Conservation (phyloP, 2,329 filamentous ascomycete genomes). For the Cercospora sp. region DNA sequence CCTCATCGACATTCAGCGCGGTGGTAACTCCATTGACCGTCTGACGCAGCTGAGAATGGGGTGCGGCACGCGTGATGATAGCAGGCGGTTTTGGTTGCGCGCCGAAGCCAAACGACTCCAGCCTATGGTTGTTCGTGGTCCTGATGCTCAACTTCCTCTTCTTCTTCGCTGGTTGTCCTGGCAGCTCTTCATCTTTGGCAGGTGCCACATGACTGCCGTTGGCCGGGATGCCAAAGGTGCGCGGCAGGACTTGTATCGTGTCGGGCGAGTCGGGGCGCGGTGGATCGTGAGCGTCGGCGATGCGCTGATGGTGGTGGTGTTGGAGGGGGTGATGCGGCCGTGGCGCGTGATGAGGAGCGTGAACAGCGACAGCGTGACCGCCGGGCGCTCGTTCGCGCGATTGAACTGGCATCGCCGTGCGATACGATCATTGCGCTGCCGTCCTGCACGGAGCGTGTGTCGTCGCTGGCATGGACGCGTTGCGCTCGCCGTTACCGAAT, state of each 20-base stretch:
- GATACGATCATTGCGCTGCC: slow-evolving; percentile 17
- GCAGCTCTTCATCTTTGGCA: slow-evolving; percentile 28
- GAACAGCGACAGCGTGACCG: slow-evolving; percentile 11
- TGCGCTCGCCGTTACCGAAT: slow-evolving; percentile 1
- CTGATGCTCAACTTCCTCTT: slow-evolving; percentile 33
- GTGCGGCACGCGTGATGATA: slow-evolving; percentile 46
- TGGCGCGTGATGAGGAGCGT: slow-evolving; percentile 12
- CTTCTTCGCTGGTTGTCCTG: slow-evolving; percentile 27
- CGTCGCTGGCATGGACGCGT: slow-evolving; percentile 1
- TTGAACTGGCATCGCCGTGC: slow-evolving; percentile 13
- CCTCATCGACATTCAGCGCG: slow-evolving; percentile 31
- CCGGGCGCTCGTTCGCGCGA: slow-evolving; percentile 15
- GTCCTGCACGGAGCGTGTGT: background rate
- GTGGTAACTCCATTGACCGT: slow-evolving; percentile 47
- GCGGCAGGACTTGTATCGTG: slow-evolving; percentile 9
- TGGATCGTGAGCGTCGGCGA: background rate
- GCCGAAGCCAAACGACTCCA: slow-evolving; percentile 28
- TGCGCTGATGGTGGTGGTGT: slow-evolving; percentile 13
- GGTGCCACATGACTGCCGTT: slow-evolving; percentile 4
- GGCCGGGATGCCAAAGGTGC: background rate
- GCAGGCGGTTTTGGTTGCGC: slow-evolving; percentile 41
- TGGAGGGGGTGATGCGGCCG: background rate
- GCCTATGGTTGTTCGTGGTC: slow-evolving; percentile 22
- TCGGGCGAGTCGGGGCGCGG: slow-evolving; percentile 1
- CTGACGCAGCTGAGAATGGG: slow-evolving; percentile 45